Percentiles rank a stretch among this genome's conserved stretches.
Conservation (phyloP, 148 eudicot species). For the Heliamphora exappendiculata region DNA sequence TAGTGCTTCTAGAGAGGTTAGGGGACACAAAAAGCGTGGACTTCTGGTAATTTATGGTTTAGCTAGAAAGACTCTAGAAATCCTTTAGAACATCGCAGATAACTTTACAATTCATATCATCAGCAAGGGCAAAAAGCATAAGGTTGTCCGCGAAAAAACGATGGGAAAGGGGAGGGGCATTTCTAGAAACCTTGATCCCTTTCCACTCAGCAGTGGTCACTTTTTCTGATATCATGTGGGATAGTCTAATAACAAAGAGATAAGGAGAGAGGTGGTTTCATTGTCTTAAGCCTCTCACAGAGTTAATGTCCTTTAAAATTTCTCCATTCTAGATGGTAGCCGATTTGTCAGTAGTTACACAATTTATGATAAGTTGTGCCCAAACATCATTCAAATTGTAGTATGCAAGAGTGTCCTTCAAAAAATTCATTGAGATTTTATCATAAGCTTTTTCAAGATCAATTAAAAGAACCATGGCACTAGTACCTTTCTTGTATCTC, state of each 20-base stretch:
- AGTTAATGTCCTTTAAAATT: neutral
- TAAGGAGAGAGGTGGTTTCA: neutral
- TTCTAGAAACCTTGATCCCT: neutral
- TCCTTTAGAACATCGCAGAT: neutral
- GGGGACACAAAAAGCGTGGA: neutral
- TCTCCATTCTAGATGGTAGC: neutral
- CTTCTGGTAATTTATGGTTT: neutral
- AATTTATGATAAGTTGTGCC: neutral
- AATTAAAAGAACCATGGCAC: neutral
- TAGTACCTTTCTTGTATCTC: neutral
- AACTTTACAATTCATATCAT: neutral
- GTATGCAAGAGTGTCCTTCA: neutral
- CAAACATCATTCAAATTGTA: neutral
- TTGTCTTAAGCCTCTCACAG: neutral
- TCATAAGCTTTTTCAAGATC: no score
- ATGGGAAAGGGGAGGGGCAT: neutral
- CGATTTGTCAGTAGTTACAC: neutral
- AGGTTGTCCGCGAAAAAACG: neutral
- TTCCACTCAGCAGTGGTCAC: neutral
- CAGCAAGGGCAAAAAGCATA: neutral
- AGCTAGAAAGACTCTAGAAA: neutral
- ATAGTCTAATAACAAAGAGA: neutral
- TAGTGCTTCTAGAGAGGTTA: no score
- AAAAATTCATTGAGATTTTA: neutral
- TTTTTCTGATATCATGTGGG: neutral